phyloP scores from a whole-genome alignment of 805 yeast genomes.

The Phaffomyces thermotolerans region DNA sequence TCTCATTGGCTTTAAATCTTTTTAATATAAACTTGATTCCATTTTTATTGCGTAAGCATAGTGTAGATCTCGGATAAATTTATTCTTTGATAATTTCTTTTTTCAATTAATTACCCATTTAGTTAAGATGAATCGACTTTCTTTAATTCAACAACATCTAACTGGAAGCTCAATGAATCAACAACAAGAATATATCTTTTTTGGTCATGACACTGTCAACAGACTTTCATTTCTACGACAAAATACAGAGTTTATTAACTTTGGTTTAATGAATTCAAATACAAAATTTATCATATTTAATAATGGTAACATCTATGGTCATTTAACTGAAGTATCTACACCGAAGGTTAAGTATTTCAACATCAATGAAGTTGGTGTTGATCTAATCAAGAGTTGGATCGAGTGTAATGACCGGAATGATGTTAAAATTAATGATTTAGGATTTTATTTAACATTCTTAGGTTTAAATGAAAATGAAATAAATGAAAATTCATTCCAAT shows the following conservation, averaged over 20 bases:
- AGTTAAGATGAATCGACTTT: background rate
- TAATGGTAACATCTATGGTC: constrained; percentile 15
- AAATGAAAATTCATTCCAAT: constrained; percentile 26
- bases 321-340: too few relatives aligned
- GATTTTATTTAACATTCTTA: constrained; percentile 33
- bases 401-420: constrained; percentile 3
- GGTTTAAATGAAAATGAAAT: constrained; percentile 37
- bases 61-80: too few relatives aligned
- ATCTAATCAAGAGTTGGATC: constrained; percentile 12
- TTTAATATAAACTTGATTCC: background rate
- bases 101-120: too few relatives aligned
- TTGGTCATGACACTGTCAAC: constrained; percentile 47
- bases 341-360: constrained; percentile 9
- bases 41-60: too few relatives aligned
- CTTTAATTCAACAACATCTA: background rate
- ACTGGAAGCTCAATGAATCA: constrained; percentile 3
- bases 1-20: background rate
- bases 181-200: constrained; percentile 20
- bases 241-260: constrained; percentile 39
- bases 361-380: constrained; percentile 9
- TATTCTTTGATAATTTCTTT: too few relatives aligned
- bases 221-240: constrained; percentile 52
- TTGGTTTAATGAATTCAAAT: constrained; percentile 32
- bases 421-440: constrained; percentile 26
- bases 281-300: constrained; percentile 35